phyloP scores from a whole-genome alignment of 1,139 yeast species.

The Suhomyces maxii region DNA sequence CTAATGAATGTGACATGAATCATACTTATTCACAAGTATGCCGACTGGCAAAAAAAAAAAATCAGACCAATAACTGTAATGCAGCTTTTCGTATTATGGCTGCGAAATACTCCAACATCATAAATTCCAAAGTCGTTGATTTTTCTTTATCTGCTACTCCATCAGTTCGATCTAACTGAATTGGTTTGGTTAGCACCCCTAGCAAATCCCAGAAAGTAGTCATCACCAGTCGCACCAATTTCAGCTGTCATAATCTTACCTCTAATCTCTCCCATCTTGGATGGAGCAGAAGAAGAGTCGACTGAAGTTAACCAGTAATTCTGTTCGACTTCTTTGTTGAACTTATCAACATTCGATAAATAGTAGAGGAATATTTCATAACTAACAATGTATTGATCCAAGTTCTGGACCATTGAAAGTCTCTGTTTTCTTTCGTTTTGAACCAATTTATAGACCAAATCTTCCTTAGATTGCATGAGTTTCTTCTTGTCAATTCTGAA shows the following conservation, averaged over 20 bases:
- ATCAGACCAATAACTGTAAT: no score
- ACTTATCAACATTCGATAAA: constrained; percentile 16
- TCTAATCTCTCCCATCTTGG: constrained; percentile 1
- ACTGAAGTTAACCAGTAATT: constrained; percentile 1
- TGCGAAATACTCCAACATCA: no score
- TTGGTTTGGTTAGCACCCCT: constrained; percentile 2
- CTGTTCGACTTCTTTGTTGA: background rate
- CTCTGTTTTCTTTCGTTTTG: constrained; percentile 45
- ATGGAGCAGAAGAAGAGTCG: background rate
- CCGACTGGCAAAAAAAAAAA: no score
- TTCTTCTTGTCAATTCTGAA: constrained; percentile 7
- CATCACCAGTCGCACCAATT: constrained; percentile 6
- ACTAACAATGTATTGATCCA: constrained; percentile 45
- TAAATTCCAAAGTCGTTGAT: no score
- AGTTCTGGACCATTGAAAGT: constrained; percentile 48
- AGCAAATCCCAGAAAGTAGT: constrained; percentile 15
- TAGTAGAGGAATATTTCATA: constrained; percentile 40
- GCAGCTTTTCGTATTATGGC: no score
- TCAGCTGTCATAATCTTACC: constrained; percentile 7
- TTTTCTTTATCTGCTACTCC: no score
- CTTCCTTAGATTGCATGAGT: constrained; percentile 14
- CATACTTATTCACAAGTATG: no score
- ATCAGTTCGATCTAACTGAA: constrained; percentile 14
- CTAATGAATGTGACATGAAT: background rate
- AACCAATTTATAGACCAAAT: constrained; percentile 34